Base-by-base conservation (phyloP, 2,329 filamentous ascomycete species). In the Ceratocystis cacaofunesta region DNA sequence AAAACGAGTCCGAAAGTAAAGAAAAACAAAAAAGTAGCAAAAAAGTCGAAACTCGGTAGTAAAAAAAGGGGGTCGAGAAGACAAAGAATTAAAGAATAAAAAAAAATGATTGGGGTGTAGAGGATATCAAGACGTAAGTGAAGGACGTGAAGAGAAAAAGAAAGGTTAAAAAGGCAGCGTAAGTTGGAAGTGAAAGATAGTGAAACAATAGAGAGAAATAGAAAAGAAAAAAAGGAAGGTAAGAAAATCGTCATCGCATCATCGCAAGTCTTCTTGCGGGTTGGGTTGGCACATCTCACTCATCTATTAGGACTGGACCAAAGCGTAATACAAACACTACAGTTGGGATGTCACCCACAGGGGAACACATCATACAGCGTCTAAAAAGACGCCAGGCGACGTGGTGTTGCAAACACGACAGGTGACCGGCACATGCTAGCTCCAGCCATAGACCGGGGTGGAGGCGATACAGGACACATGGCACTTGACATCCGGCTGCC, bases 81-180 rank as follows among this genome's bases (percentile, higher is more conserved):
- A 64, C 69, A 12, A 67, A 68, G 36, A 71, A 69, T 36, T 65
- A 60, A 46, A 65, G 48, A 44, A 50, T 57, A 58, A 65, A 62
- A 58, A 58, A 44, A 62, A 28, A 62, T 41, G 52, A 58, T 58
- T 58, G 28, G 17, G 36, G 52, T 58, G 15, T 36, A 58, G 57
- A 50, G 64, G 64, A 65, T 65, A 65, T 65, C 58, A 65, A 62
- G 58, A 65, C 64, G 64, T 65, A 61, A 65, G 48, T 30, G 64
- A 65, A 50, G 36, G 44, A 58, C 61, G 41, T 55, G 64, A 65
- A 61, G 19, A 32, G 43, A 62, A 62, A 62, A 62, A 52, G 28
- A 61, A n/a, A 52, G 6, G 19, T 25, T 46, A 61, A 46, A 65
- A 65, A 65, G 46, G 46, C 64, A 65, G 58, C 50, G 30, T 62